These are phyloP conservation scores for Ceratocystis cacaofunesta DNA, from an alignment of 2,329 filamentous ascomycete genomes.

Conservation along the genomic window DNA sequence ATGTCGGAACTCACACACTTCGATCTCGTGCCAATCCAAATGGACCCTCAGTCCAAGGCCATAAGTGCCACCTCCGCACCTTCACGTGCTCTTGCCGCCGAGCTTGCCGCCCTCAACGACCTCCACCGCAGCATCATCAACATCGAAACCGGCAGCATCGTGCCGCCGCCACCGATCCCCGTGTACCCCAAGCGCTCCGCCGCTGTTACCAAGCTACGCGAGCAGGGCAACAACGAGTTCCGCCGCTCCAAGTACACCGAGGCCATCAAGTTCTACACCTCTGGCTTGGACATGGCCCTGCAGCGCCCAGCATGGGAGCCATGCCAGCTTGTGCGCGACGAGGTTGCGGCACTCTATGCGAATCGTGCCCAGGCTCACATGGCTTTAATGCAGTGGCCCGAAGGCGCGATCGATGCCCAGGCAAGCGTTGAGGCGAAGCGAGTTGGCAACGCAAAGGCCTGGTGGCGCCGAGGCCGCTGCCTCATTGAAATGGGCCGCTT, in stretches of 20 bases:
- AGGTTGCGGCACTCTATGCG: constrained; percentile 62
- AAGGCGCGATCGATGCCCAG: constrained; percentile 77
- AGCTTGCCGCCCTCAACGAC: constrained; percentile 60
- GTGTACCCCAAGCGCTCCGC: constrained; percentile 86
- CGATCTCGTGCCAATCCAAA: constrained; percentile 62
- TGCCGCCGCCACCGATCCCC: constrained; percentile 75
- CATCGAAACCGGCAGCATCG: constrained; percentile 44
- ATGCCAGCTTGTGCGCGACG: constrained; percentile 65
- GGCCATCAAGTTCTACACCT: constrained; percentile 64
- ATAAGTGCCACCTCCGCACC: constrained; percentile 38
- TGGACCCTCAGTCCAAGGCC: constrained; percentile 71
- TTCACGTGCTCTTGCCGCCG: constrained; percentile 40
- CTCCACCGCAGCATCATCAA: constrained; percentile 60
- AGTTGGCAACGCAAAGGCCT: constrained; percentile 80
- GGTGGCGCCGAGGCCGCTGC: constrained; percentile 78
- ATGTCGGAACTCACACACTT: constrained; percentile 58
- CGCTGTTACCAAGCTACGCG: constrained; percentile 79
- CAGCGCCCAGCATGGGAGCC: constrained; percentile 79
- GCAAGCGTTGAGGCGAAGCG: constrained; percentile 76
- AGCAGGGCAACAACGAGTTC: constrained; percentile 69
- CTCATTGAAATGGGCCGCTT: constrained; percentile 79
- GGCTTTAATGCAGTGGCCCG: constrained; percentile 65
- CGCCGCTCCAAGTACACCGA: constrained; percentile 62
- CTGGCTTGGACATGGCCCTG: constrained; percentile 83
- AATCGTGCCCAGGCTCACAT: constrained; percentile 88